Conservation (phyloP, 2,329 filamentous ascomycete genomes). For the Trichoderma hamatum region DNA sequence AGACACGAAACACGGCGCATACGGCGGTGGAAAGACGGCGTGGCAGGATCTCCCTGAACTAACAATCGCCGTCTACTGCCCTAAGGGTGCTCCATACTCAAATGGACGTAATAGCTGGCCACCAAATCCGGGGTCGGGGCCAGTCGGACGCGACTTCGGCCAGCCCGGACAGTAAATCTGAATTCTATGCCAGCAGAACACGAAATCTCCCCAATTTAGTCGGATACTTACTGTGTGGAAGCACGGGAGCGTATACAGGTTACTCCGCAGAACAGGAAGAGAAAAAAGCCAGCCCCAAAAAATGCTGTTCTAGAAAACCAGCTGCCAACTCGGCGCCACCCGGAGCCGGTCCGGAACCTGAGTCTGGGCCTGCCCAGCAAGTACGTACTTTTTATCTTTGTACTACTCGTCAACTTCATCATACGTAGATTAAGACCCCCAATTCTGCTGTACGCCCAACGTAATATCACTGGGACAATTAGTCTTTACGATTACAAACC, state of each 20-base stretch:
- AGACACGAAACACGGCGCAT: neutral
- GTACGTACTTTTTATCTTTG: neutral
- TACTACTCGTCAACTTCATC: neutral
- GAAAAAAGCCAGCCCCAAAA: neutral
- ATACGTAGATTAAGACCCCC: neutral
- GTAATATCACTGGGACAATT: neutral
- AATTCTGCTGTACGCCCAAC: neutral
- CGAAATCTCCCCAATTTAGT: neutral
- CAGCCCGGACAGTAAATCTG: neutral
- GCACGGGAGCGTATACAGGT: neutral
- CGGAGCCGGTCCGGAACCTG: neutral
- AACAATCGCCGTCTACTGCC: neutral
- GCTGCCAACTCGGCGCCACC: slow-evolving; percentile 7
- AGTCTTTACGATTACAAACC: neutral
- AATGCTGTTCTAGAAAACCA: slow-evolving; percentile 3
- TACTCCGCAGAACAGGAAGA: neutral
- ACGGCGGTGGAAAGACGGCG: neutral
- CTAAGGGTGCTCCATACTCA: neutral
- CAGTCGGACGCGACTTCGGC: slow-evolving; percentile 14
- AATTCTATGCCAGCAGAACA: neutral
- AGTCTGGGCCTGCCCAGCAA: neutral
- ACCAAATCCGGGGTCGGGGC: slow-evolving; percentile 11
- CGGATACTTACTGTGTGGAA: neutral
- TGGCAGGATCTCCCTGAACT: neutral
- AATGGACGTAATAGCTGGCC: neutral